phyloP scores from a whole-genome alignment of 768 basidiomycete genomes.

The Phylloporus sp. region DNA sequence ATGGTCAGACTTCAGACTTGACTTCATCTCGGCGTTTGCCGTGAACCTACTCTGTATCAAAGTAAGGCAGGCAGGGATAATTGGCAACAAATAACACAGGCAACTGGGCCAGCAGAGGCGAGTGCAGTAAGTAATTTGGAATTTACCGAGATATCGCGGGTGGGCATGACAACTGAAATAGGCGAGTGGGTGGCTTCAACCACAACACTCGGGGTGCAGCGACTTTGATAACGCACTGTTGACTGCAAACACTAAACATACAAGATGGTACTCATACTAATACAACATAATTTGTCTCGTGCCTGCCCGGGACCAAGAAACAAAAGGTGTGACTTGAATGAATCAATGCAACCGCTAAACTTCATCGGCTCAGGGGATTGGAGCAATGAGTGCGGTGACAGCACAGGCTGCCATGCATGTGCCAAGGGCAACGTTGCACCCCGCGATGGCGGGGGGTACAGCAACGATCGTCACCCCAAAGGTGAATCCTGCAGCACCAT shows the following conservation, averaged over 20 bases:
- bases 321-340: not conserved
- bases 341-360: not conserved
- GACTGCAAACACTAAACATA: not conserved
- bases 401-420: conserved; percentile 26
- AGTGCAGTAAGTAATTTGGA: conserved; percentile 18
- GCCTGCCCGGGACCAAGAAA: not conserved
- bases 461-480: conserved; percentile 22
- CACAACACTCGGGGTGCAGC: not conserved
- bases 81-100: too few species aligned
- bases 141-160: too few species aligned
- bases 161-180: too few species aligned
- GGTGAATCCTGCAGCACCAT: conserved; percentile 19
- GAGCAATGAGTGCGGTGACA: conserved; percentile 15
- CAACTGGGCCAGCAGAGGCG: not conserved
- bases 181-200: too few species aligned
- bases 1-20: not conserved
- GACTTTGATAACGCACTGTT: too few species aligned
- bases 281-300: too few species aligned
- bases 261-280: not conserved
- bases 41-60: not conserved
- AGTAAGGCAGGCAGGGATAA: too few species aligned
- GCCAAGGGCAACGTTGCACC: conserved; percentile 22
- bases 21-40: not conserved
- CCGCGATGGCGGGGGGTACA: conserved; percentile 19
- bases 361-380: conserved; percentile 17